Evolutionary conservation across 1,139 yeast species (phyloP), one percentile per base, ranked within the genome.

Genomic region (Sugiyamaella castrensis): DNA sequence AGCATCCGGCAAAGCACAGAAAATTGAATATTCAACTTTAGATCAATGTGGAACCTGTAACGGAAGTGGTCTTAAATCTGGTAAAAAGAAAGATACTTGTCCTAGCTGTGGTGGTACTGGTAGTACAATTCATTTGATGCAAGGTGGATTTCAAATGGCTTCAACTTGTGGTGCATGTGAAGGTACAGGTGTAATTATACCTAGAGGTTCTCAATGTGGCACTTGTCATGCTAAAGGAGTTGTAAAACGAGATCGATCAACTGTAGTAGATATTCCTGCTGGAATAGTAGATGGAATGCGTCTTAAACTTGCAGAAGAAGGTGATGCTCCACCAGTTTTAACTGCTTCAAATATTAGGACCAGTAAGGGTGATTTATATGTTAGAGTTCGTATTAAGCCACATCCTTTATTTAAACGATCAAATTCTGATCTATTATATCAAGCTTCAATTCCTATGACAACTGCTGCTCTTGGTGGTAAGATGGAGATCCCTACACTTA

Each of bases 381-480:
- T 94, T 24, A 77, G 96, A 58, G 79, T 92, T 41, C 80, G 81
- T 58, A 95, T 92, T 26, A 74, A 77, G 57, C 81, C 82, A 30
- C 97, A 92, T 64, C 76, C 82, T 30, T 69, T 74, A 32, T 92
- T 91, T 69, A 72, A 74, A 43, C 77, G 96, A 47, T 74, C 73
- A 33, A 85, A 85, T 38, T 74, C 77, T 52, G 81, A 85, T 61
- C 75, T 92, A 54, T 67, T 85, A 51, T 77, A 81, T 61, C 73
- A 75, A 33, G 81, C 83, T 46, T 80, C 80, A 40, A 81, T 92
- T 48, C 84, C 94, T 43, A 87, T 89, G 82, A 92, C 98, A 1
- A 92, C 98, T 0, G 98, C 98, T 1, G 92, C 96, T 0, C 74
- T 92, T 43, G 99, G 99, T 51, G 99, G 99, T 32, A 82, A 81